A percentile compares a stretch with the other conserved stretches of the same genome.
Evolutionary conservation across 75 land plant genomes (phyloP).

Genomic region (Larix kaempferi): DNA sequence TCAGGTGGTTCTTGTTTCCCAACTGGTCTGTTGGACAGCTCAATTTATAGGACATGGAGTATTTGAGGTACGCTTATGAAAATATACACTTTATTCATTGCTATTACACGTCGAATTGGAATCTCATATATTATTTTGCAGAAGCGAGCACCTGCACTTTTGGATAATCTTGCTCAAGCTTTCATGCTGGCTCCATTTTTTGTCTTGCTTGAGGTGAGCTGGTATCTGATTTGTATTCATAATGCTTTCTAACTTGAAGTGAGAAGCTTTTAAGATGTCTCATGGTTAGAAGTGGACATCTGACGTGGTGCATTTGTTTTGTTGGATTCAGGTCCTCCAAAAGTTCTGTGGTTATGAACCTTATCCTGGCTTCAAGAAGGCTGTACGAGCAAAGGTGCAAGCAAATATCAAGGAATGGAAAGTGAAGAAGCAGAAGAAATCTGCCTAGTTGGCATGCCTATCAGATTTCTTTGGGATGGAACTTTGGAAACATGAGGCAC

Average conservation of each 20-base stretch:
- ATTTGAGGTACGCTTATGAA: slow-evolving; percentile 65
- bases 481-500: no score
- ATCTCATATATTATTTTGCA: slow-evolving; percentile 19
- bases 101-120: neutral
- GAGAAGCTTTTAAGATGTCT: neutral
- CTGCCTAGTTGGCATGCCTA: neutral
- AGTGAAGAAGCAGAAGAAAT: slow-evolving; percentile 39
- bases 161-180: slow-evolving; percentile 92
- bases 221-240: neutral
- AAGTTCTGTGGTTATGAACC: slow-evolving; percentile 75
- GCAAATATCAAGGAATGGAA: slow-evolving; percentile 42
- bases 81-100: neutral
- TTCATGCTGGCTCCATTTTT: slow-evolving; percentile 96
- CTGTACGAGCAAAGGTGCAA: slow-evolving; percentile 47
- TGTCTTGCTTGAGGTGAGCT: slow-evolving; percentile 84
- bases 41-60: slow-evolving; percentile 92
- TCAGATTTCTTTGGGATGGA: no score
- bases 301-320: neutral
- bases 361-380: slow-evolving; percentile 78
- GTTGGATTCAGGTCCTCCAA: slow-evolving; percentile 59
- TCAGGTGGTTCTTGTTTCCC: slow-evolving; percentile 70
- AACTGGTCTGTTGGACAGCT: slow-evolving; percentile 78
- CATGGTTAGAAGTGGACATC: neutral
- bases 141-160: slow-evolving; percentile 95
- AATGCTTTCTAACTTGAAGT: neutral